Conservation (phyloP, 2,329 filamentous ascomycete species). For the Alternaria sp. region DNA sequence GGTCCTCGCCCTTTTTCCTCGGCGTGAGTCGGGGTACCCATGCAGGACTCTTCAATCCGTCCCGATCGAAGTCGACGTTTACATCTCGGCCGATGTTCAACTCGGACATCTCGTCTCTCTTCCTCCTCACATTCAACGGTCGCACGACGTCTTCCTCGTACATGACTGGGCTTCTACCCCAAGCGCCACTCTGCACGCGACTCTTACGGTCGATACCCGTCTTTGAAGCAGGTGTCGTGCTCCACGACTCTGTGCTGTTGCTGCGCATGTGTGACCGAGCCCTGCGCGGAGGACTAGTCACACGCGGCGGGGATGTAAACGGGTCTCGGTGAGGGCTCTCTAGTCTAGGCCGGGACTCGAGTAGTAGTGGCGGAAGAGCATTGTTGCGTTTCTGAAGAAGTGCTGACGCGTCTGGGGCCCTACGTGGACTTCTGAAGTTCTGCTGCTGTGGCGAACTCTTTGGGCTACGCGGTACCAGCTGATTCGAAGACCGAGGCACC, state of each 20-base stretch:
- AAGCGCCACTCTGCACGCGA: slow-evolving; percentile 32
- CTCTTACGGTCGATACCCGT: slow-evolving; percentile 24
- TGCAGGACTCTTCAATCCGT: slow-evolving; percentile 53
- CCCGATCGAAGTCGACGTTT: slow-evolving; percentile 22
- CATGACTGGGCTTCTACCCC: slow-evolving; percentile 36
- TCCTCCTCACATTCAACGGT: slow-evolving; percentile 35
- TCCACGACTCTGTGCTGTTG: slow-evolving; percentile 33
- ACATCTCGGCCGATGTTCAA: slow-evolving; percentile 25
- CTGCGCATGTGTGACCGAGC: slow-evolving; percentile 30
- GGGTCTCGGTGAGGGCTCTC: slow-evolving; percentile 23
- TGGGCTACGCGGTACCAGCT: slow-evolving; percentile 52
- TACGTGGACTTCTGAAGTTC: slow-evolving; percentile 16
- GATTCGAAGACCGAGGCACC: slow-evolving; percentile 55
- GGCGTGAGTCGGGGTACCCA: slow-evolving; percentile 73
- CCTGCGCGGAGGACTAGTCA: slow-evolving; percentile 27
- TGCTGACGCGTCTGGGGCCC: slow-evolving; percentile 10
- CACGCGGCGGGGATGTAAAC: slow-evolving; percentile 27
- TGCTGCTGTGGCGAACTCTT: slow-evolving; percentile 12
- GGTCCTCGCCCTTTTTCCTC: slow-evolving; percentile 68
- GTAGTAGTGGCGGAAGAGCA: slow-evolving; percentile 33
- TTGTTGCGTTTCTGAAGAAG: slow-evolving; percentile 24
- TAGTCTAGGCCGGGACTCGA: slow-evolving; percentile 38
- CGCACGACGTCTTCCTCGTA: slow-evolving; percentile 29
- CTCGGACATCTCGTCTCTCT: slow-evolving; percentile 23
- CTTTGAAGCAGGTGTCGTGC: slow-evolving; percentile 20